Conservation (phyloP, 345 rosid species). For the Rhodomyrtus tomentosa region DNA sequence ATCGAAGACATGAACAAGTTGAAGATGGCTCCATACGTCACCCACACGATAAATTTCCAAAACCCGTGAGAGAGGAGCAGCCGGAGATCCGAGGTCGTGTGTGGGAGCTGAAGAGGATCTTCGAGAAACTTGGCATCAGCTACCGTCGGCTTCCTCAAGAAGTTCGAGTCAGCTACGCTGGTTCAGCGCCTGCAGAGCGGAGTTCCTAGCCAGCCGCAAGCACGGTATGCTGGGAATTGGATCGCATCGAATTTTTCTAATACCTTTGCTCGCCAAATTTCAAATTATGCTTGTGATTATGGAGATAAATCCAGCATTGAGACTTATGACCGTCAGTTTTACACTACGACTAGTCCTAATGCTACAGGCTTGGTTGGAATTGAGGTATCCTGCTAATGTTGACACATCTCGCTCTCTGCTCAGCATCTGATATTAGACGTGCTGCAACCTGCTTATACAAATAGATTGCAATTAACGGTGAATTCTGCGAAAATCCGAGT, state of each 20-base stretch:
- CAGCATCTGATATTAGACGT: not conserved
- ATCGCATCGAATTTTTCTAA: not conserved
- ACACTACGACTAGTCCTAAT: not conserved
- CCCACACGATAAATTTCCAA: slow-evolving; percentile 65
- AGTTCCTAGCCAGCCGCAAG: not conserved
- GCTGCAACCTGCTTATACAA: not conserved
- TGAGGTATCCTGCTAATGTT: not conserved
- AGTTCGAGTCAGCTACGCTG: slow-evolving; percentile 27
- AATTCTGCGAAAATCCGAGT: no score
- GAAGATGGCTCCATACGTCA: slow-evolving; percentile 42
- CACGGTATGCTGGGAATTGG: not conserved
- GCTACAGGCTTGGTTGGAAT: not conserved
- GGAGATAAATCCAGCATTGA: not conserved
- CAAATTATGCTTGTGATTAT: not conserved
- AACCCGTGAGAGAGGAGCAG: slow-evolving; percentile 35
- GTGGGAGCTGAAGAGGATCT: slow-evolving; percentile 41
- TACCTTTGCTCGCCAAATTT: not conserved
- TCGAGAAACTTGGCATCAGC: slow-evolving; percentile 43
- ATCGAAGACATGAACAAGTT: slow-evolving; percentile 65
- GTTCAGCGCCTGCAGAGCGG: not conserved
- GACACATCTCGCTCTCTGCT: no score
- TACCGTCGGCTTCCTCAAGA: slow-evolving; percentile 64
- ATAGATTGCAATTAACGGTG: not conserved
- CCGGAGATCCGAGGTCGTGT: slow-evolving; percentile 47
- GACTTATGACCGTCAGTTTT: not conserved